A percentile compares a stretch with the other conserved stretches of the same genome.
Evolutionary conservation across 2,329 filamentous ascomycete genomes (phyloP).

Genomic region (Phyllosticta citribraziliensis): DNA sequence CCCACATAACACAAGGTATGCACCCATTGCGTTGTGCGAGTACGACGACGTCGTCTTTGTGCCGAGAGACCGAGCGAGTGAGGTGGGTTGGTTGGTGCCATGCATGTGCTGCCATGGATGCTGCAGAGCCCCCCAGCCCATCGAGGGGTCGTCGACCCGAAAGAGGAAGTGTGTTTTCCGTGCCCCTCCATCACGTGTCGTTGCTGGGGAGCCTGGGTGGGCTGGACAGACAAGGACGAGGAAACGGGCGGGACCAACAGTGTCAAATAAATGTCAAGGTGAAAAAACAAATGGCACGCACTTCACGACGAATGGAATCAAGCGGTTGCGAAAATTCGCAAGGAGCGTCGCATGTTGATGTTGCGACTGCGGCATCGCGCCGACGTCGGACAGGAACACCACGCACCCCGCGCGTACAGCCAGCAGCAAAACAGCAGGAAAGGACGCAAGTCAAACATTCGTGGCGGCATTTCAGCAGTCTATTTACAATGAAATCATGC

Average conservation of each 20-base stretch:
- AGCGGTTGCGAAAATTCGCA: neutral
- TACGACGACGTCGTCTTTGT: neutral
- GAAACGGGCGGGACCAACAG: neutral
- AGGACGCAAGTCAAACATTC: neutral
- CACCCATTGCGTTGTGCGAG: neutral
- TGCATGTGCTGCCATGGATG: neutral
- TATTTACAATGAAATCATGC: neutral
- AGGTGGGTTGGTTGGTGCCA: neutral
- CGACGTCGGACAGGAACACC: neutral
- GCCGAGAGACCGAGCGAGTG: neutral
- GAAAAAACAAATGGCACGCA: neutral
- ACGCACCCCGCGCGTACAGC: neutral
- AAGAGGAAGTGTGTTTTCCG: neutral
- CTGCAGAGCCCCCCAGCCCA: neutral
- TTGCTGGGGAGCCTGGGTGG: neutral
- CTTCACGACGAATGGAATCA: neutral
- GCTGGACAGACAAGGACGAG: neutral
- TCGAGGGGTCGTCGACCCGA: neutral
- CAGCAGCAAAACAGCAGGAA: neutral
- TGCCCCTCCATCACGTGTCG: neutral
- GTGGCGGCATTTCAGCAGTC: neutral
- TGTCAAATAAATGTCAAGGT: neutral
- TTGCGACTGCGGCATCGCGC: neutral
- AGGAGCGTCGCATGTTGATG: neutral
- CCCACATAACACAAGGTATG: too few species aligned